phyloP scores from a whole-genome alignment of 805 yeast genomes.

The Allodekkera sacchari region DNA sequence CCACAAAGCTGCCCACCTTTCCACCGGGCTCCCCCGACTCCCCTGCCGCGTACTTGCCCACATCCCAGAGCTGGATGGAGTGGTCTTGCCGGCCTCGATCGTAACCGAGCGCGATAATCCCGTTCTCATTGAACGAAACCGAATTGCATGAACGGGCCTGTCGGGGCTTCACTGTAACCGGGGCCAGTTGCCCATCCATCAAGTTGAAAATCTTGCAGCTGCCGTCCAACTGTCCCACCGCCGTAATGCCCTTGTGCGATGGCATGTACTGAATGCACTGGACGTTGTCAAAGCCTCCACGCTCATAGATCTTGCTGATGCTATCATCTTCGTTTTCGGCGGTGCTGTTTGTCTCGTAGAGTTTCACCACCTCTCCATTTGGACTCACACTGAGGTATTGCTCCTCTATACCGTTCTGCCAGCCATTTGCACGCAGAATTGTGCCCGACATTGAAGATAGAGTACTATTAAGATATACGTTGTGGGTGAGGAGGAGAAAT shows the following conservation, averaged over 20 bases:
- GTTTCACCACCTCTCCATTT: constrained; percentile 68
- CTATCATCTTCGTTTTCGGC: constrained; percentile 36
- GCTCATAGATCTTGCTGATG: constrained; percentile 40
- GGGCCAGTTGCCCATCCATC: constrained; percentile 22
- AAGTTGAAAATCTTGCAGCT: constrained; percentile 56
- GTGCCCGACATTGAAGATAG: neutral
- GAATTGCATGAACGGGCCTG: constrained; percentile 72
- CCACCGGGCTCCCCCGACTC: constrained; percentile 12
- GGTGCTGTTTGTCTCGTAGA: constrained; percentile 46
- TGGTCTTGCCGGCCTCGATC: constrained; percentile 73
- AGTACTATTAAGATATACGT: too few species aligned
- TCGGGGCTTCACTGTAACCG: constrained; percentile 44
- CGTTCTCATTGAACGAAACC: constrained; percentile 56
- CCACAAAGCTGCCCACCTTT: constrained; percentile 47
- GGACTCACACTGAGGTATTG: constrained; percentile 65
- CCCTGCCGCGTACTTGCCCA: constrained; percentile 46
- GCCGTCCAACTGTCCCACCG: constrained; percentile 73
- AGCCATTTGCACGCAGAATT: constrained; percentile 44
- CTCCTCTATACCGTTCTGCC: constrained; percentile 53
- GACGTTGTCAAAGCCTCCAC: constrained; percentile 59
- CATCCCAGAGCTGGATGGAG: constrained; percentile 74
- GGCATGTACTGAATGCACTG: constrained; percentile 61
- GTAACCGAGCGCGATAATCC: constrained; percentile 66
- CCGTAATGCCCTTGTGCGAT: constrained; percentile 47
- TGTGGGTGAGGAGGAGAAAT: too few species aligned